Percentiles rank a stretch among this genome's conserved stretches.
phyloP scores from a whole-genome alignment of 768 basidiomycete genomes.

The Russula lepida region DNA sequence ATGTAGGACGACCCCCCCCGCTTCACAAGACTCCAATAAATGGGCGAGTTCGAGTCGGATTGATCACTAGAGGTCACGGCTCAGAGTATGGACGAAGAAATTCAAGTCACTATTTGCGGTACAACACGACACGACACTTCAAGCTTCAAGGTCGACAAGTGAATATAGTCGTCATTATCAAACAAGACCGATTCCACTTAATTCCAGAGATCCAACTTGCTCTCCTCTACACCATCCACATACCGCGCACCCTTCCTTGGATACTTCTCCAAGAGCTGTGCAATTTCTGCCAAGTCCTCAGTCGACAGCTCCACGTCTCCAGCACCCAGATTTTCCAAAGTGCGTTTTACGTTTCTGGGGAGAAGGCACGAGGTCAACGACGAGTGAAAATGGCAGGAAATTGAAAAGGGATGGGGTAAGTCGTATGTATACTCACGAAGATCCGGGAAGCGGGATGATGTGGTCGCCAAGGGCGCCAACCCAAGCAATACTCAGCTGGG shows the following conservation, averaged over 20 bases:
- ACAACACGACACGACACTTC: neutral
- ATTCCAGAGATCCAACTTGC: slow-evolving; percentile 29
- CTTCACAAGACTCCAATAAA: no score
- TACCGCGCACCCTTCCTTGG: slow-evolving; percentile 37
- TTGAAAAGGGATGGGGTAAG: neutral
- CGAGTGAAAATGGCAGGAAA: neutral
- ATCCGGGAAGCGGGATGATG: slow-evolving; percentile 42
- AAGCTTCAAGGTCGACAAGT: neutral
- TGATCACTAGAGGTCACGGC: no score
- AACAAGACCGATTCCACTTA: slow-evolving; percentile 19
- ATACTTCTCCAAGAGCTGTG: slow-evolving; percentile 29
- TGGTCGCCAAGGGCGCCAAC: slow-evolving; percentile 30
- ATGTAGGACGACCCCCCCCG: no score
- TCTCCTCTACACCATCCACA: slow-evolving; percentile 18
- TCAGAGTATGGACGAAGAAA: no score
- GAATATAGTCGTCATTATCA: neutral
- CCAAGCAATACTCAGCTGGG: slow-evolving; percentile 35
- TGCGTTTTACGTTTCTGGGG: slow-evolving; percentile 33
- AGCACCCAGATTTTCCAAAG: slow-evolving; percentile 35
- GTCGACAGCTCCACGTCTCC: slow-evolving; percentile 30
- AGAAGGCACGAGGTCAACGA: neutral
- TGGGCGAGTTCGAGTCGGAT: no score
- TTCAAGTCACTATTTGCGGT: neutral
- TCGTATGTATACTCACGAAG: slow-evolving; percentile 28
- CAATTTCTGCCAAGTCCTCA: slow-evolving; percentile 34